These are phyloP conservation scores for Arthroderma sp. DNA, from an alignment of 2,329 filamentous ascomycete species.

Conservation along the genomic window DNA sequence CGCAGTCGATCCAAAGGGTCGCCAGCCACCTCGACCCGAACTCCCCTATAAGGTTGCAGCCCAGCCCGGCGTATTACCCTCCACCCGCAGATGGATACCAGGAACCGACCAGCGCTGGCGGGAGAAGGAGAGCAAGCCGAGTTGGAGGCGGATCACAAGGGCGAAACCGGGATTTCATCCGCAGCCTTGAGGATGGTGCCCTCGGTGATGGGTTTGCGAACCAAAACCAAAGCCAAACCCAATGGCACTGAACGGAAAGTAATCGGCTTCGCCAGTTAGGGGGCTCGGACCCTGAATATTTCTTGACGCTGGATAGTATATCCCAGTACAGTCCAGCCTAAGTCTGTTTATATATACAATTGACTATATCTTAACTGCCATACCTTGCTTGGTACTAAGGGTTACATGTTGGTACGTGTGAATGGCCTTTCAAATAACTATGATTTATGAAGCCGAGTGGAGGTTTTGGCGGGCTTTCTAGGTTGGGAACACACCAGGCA, in stretches of 20 bases:
- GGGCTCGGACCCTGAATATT: too few relatives aligned
- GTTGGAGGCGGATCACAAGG: slow-evolving; percentile 31
- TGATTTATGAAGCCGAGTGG: too few relatives aligned
- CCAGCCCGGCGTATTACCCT: slow-evolving; percentile 93
- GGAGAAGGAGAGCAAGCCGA: slow-evolving; percentile 64
- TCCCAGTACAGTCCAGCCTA: too few relatives aligned
- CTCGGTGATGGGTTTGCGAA: slow-evolving; percentile 83
- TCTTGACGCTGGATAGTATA: too few relatives aligned
- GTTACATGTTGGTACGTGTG: too few relatives aligned
- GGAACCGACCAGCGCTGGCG: slow-evolving; percentile 47
- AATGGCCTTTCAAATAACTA: too few relatives aligned
- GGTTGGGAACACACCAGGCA: too few relatives aligned
- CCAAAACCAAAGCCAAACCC: slow-evolving; percentile 18
- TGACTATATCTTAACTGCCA: too few relatives aligned
- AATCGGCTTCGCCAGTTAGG: neutral
- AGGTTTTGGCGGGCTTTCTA: too few relatives aligned
- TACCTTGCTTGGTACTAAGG: too few relatives aligned
- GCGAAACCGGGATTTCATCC: slow-evolving; percentile 73
- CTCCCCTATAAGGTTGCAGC: slow-evolving; percentile 84
- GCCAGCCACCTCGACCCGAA: slow-evolving; percentile 92
- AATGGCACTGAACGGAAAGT: slow-evolving; percentile 43
- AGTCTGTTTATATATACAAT: too few relatives aligned
- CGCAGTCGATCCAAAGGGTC: slow-evolving; percentile 81
- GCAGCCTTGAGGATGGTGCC: slow-evolving; percentile 85
- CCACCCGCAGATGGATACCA: slow-evolving; percentile 74